Percentiles rank a stretch among this genome's conserved stretches.
phyloP scores from a whole-genome alignment of 108 stramenopile species.

The Mayamaea pseudoterrestris region DNA sequence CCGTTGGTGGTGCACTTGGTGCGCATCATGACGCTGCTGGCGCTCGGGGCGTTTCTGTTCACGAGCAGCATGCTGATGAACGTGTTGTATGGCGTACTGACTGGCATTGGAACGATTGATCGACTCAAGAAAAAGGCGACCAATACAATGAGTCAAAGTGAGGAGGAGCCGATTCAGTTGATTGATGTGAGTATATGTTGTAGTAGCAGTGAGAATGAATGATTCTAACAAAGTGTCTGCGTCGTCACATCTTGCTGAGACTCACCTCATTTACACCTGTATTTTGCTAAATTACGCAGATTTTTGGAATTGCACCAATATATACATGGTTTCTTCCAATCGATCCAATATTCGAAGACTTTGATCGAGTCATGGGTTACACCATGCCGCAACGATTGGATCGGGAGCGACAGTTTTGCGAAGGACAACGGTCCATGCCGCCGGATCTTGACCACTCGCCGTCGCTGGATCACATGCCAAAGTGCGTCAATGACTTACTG shows the following conservation, averaged over 20 bases:
- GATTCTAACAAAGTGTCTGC: no score
- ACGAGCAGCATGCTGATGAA: constrained; percentile 54
- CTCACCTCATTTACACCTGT: not conserved
- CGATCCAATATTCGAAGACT: constrained; percentile 71
- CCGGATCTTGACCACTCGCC: constrained; percentile 15
- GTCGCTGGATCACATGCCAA: constrained; percentile 31
- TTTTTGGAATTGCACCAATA: constrained; percentile 64
- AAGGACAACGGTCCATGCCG: constrained; percentile 22
- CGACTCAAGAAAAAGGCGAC: constrained; percentile 72
- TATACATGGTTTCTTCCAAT: constrained; percentile 61
- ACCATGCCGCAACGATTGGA: constrained; percentile 45
- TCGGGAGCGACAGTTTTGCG: constrained; percentile 24
- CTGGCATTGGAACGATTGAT: constrained; percentile 85
- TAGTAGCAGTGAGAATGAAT: no score
- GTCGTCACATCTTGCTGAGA: not conserved
- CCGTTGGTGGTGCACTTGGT: constrained; percentile 43
- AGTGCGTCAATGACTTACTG: constrained; percentile 35
- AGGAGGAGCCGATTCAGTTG: constrained; percentile 57
- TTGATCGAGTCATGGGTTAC: constrained; percentile 72
- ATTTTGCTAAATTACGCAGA: not conserved
- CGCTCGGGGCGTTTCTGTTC: constrained; percentile 54
- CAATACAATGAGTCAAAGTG: constrained; percentile 38
- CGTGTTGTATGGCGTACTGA: constrained; percentile 70
- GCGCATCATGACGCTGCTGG: constrained; percentile 49
- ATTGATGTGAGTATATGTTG: constrained; percentile 27